phyloP scores from a whole-genome alignment of 306 rosid genomes.

The Lagenaria siceraria region DNA sequence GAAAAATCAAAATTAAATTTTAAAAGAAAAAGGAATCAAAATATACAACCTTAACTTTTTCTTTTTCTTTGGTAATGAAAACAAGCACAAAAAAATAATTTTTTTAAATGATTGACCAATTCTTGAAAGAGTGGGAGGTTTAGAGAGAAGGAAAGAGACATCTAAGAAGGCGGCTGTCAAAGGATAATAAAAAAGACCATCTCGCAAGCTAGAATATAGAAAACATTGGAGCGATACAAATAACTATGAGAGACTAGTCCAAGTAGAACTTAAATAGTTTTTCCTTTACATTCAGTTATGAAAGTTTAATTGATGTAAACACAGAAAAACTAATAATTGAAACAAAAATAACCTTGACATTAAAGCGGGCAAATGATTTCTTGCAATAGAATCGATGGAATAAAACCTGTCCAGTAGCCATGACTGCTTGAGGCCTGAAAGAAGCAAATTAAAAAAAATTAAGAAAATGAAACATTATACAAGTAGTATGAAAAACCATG shows the following conservation, averaged over 20 bases:
- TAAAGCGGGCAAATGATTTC: constrained; percentile 86
- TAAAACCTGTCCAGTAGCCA: constrained; percentile 96
- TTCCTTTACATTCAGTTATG: neutral
- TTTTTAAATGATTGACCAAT: neutral
- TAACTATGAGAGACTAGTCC: neutral
- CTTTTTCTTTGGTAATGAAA: neutral
- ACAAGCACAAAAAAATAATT: neutral
- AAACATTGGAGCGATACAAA: neutral
- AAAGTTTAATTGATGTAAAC: neutral
- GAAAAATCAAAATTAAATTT: neutral
- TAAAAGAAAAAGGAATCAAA: neutral
- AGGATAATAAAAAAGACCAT: neutral
- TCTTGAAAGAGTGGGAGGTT: neutral
- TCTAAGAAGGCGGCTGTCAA: neutral
- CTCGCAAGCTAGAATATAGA: neutral
- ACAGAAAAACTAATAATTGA: neutral
- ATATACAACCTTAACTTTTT: neutral
- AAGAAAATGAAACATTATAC: constrained; percentile 8
- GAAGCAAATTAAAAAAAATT: neutral
- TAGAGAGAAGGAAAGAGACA: neutral
- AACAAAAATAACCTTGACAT: constrained; percentile 54
- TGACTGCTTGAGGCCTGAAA: constrained; percentile 86
- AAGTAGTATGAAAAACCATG: neutral
- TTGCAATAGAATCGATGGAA: constrained; percentile 94
- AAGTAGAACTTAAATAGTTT: neutral